Conservation (phyloP, 225 moss, liverwort and hornwort species). For the Polytrichum formosum region DNA sequence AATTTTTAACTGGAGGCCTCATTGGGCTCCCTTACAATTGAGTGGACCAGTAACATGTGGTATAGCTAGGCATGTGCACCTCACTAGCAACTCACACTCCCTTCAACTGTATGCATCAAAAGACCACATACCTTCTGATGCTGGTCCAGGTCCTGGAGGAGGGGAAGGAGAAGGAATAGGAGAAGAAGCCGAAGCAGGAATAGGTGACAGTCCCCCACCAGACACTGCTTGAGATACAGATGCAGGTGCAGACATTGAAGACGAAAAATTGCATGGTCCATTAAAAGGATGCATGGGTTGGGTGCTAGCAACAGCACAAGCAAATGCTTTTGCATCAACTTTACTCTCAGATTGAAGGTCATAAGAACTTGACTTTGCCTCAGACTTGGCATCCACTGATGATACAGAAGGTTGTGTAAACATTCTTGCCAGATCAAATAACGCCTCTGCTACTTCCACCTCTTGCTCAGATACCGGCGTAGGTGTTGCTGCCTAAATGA, state of each 20-base stretch:
- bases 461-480: conserved; percentile 58
- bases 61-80: no score
- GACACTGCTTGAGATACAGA: conserved; percentile 13
- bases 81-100: no score
- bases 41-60: no score
- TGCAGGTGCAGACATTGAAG: conserved; percentile 13
- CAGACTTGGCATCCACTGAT: conserved; percentile 25
- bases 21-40: no score
- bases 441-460: conserved; percentile 68
- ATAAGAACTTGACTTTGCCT: conserved; percentile 11
- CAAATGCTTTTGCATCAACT: conserved; percentile 10
- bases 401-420: conserved; percentile 27
- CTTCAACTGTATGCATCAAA: no score
- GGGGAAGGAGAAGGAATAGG: conserved; percentile 33
- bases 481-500: conserved; percentile 33
- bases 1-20: no score
- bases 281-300: conserved; percentile 18
- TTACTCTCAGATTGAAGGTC: conserved; percentile 38
- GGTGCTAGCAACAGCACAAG: conserved; percentile 6
- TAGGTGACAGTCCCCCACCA: conserved; percentile 18
- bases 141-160: conserved; percentile 23
- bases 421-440: conserved; percentile 59
- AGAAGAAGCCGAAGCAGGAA: conserved; percentile 26
- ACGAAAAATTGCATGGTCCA: conserved; percentile 11
- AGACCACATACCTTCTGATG: conserved; percentile 55